phyloP scores from a whole-genome alignment of 805 yeast genomes.

The Sugiyamaella valdiviana region DNA sequence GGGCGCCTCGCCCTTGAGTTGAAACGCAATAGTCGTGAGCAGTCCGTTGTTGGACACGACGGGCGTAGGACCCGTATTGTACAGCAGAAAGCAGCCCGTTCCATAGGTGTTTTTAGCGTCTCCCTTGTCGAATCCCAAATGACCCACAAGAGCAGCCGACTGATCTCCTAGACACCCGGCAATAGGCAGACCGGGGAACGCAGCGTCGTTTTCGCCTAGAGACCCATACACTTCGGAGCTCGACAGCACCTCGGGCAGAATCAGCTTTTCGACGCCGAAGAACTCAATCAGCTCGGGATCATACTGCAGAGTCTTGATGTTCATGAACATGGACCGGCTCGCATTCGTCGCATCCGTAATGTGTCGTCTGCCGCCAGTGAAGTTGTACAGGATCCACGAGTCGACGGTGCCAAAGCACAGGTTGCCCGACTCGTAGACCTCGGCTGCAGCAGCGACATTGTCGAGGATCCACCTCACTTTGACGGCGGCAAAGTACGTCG shows the following conservation, averaged over 20 bases:
- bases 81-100: slow-evolving; percentile 86
- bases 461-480: slow-evolving; percentile 86
- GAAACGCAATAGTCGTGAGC: slow-evolving; percentile 82
- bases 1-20: slow-evolving; percentile 72
- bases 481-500: slow-evolving; percentile 87
- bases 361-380: slow-evolving; percentile 63
- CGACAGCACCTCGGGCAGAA: slow-evolving; percentile 74
- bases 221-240: slow-evolving; percentile 74
- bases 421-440: slow-evolving; percentile 67
- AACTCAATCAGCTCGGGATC: slow-evolving; percentile 68
- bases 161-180: slow-evolving; percentile 94
- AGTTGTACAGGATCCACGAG: slow-evolving; percentile 84
- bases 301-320: slow-evolving; percentile 66
- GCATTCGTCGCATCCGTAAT: slow-evolving; percentile 90
- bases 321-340: slow-evolving; percentile 84
- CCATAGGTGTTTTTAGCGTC: slow-evolving; percentile 95
- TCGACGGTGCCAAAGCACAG: slow-evolving; percentile 92
- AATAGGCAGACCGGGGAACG: slow-evolving; percentile 61
- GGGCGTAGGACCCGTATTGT: slow-evolving; percentile 74
- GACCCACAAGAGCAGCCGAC: slow-evolving; percentile 89
- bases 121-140: slow-evolving; percentile 75
- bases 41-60: slow-evolving; percentile 74
- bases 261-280: slow-evolving; percentile 70
- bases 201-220: slow-evolving; percentile 47
- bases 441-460: slow-evolving; percentile 59